These are phyloP conservation scores for Aspergillus viridinutans DNA, from an alignment of 2,329 filamentous ascomycete genomes.

Conservation along the genomic window DNA sequence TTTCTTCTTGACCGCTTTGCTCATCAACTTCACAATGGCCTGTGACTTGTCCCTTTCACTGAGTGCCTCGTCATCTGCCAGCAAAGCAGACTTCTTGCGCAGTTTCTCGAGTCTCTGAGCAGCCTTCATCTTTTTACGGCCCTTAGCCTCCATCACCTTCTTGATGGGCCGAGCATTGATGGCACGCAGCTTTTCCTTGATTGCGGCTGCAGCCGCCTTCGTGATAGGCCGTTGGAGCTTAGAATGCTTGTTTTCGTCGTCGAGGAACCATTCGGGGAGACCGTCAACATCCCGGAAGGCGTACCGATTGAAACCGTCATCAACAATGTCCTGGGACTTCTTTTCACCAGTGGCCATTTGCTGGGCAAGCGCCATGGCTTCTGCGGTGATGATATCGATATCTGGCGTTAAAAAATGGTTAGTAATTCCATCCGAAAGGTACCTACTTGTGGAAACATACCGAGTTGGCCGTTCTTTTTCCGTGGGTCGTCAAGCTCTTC, in stretches of 20 bases:
- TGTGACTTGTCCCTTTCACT: slow-evolving; percentile 95
- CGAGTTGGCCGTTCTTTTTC: slow-evolving; percentile 41
- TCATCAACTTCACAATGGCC: slow-evolving; percentile 75
- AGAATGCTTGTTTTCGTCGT: slow-evolving; percentile 83
- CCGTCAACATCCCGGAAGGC: slow-evolving; percentile 87
- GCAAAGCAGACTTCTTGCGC: slow-evolving; percentile 90
- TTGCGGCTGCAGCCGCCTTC: slow-evolving; percentile 81
- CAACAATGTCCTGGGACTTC: slow-evolving; percentile 71
- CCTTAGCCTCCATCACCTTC: slow-evolving; percentile 95
- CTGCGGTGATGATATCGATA: slow-evolving; percentile 98
- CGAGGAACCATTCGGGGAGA: slow-evolving; percentile 94
- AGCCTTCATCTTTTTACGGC: slow-evolving; percentile 93
- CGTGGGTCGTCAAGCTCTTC: slow-evolving; percentile 36
- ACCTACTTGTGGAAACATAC: slow-evolving; percentile 28
- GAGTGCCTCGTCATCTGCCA: slow-evolving; percentile 85
- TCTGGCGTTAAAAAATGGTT: slow-evolving; percentile 47
- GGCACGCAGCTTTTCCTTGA: slow-evolving; percentile 89
- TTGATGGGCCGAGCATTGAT: slow-evolving; percentile 97
- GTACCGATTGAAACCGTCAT: slow-evolving; percentile 91
- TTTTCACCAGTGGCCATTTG: slow-evolving; percentile 83
- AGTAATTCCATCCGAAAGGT: slow-evolving; percentile 13
- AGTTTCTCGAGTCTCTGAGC: slow-evolving; percentile 89
- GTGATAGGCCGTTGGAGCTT: slow-evolving; percentile 83
- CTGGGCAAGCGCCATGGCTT: slow-evolving; percentile 97
- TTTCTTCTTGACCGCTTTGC: slow-evolving; percentile 80